Evolutionary conservation across 805 yeast species (phyloP).

Genomic region (Wickerhamomyces strasburgensis): DNA sequence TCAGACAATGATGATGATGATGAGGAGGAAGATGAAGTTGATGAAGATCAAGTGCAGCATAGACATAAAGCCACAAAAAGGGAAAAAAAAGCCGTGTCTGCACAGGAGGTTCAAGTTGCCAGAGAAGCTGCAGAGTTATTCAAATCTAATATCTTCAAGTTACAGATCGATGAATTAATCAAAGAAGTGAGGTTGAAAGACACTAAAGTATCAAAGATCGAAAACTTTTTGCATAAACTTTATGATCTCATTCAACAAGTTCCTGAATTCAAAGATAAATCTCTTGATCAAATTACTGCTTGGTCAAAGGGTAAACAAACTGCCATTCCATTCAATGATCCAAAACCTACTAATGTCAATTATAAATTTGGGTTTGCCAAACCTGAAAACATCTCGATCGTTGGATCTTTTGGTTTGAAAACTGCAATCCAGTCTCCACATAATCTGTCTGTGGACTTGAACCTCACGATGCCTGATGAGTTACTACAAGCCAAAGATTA

Average conservation of each 20-base stretch:
- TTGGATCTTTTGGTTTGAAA: conserved; percentile 87
- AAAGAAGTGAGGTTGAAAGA: conserved; percentile 77
- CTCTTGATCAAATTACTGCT: conserved; percentile 55
- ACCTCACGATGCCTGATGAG: conserved; percentile 73
- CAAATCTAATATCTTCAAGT: conserved; percentile 90
- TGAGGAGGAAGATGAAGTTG: conserved; percentile 28
- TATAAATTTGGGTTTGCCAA: conserved; percentile 64
- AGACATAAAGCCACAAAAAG: conserved; percentile 13
- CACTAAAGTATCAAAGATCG: conserved; percentile 57
- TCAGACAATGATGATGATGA: conserved; percentile 22
- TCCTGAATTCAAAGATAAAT: conserved; percentile 47
- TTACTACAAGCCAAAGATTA: conserved; percentile 84
- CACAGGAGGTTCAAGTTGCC: conserved; percentile 86
- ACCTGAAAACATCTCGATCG: conserved; percentile 73
- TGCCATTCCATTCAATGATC: conserved; percentile 83
- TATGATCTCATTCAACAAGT: conserved; percentile 63
- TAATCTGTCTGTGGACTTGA: conserved; percentile 70
- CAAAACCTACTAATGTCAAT: conserved; percentile 70
- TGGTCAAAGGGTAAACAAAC: conserved; percentile 48
- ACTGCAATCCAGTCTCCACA: conserved; percentile 64
- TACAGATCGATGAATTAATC: conserved; percentile 88
- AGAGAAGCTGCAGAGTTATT: conserved; percentile 91
- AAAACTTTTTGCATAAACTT: conserved; percentile 68
- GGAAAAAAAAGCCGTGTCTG: conserved; percentile 35
- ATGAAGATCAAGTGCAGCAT: conserved; percentile 20